phyloP scores from a whole-genome alignment of 768 basidiomycete genomes.

The Exsudoporus frostii region DNA sequence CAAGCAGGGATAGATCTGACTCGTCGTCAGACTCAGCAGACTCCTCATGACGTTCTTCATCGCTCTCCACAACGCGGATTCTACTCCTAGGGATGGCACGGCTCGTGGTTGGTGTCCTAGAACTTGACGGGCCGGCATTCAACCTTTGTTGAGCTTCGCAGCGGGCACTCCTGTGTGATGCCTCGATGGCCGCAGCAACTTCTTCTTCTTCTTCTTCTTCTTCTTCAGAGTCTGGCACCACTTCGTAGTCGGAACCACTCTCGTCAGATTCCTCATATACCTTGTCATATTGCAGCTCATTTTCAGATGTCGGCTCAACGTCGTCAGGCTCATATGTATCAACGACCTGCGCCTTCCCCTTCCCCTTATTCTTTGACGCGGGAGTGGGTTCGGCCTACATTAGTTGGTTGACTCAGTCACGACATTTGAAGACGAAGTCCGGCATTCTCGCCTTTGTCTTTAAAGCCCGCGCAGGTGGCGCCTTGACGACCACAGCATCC shows the following conservation, averaged over 20 bases:
- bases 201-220: too few species aligned
- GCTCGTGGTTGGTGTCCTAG: conserved; percentile 39
- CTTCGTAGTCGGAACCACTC: conserved; percentile 58
- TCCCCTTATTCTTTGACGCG: conserved; percentile 21
- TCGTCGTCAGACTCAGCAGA: conserved; percentile 1
- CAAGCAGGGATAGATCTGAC: conserved; percentile 9
- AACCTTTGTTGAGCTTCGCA: conserved; percentile 28
- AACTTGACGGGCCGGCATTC: conserved; percentile 31
- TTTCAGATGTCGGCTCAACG: conserved; percentile 34
- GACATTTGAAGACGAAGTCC: conserved; percentile 1
- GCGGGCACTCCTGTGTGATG: conserved; percentile 45
- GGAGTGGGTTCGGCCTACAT: conserved; percentile 8
- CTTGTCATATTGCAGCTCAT: conserved; percentile 41
- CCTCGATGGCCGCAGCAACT: conserved; percentile 51
- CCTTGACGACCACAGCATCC: conserved; percentile 22
- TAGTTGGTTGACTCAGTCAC: conserved; percentile 15
- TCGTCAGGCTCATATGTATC: conserved; percentile 26
- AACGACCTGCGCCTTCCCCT: conserved; percentile 25
- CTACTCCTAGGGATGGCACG: conserved; percentile 39
- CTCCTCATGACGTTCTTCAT: conserved; percentile 9
- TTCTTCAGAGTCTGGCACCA: conserved; percentile 35
- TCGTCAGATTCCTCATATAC: conserved; percentile 49
- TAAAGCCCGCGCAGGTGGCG: conserved; percentile 1
- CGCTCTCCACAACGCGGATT: conserved; percentile 1
- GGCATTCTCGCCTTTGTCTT: conserved; percentile 26